Base-by-base conservation (phyloP, 352 stramenopile species). In the Salisapilia sapeloensis region DNA sequence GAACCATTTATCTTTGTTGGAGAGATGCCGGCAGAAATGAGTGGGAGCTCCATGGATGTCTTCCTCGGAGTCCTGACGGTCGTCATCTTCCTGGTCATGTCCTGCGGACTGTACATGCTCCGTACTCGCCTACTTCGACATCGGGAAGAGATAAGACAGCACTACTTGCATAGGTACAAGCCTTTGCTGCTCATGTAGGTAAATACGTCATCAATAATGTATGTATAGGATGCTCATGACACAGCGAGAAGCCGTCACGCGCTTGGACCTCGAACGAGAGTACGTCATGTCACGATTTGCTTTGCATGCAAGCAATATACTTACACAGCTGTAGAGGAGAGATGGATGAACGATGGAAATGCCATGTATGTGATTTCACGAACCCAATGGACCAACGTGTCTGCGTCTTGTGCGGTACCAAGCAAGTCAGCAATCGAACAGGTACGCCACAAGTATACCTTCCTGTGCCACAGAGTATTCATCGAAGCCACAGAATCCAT, bases 351-450 rank as follows among this genome's bases (percentile, higher is more conserved):
- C 66, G 66, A 12, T 86, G 70, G 70, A 79, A 76, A 20, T 86
- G 70, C 35, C 46, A 50, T 22, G 59, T 86, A 23, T 86, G 70
- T 24, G 70, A 86, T 11, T 86, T 86, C 40, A 77, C 63, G 38
- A 86, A 86, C 48, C 48, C 53, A 2, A 19, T 76, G 29, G 66
- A 81, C 24, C 67, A 67, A 15, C 42, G 29, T 17, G 63, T 57
- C 23, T 86, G 66, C 44, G 37, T 80, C 13, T 33, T 86, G 2
- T 86, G 70, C 35, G 70, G 64, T 33, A 86, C 70, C 4, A 82
- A 83, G 44, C 65, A 70, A 41, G 48, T 51, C 31, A 30, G 49
- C 38, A 46, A 41, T 37, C 33, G 30, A 22, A 36, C 58, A 51
- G 11, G 42, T 33, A 21, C n/a, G n/a, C n/a, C n/a, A n/a, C n/a